Base-by-base conservation (phyloP, 148 eudicot species). In the Drosera capensis region DNA sequence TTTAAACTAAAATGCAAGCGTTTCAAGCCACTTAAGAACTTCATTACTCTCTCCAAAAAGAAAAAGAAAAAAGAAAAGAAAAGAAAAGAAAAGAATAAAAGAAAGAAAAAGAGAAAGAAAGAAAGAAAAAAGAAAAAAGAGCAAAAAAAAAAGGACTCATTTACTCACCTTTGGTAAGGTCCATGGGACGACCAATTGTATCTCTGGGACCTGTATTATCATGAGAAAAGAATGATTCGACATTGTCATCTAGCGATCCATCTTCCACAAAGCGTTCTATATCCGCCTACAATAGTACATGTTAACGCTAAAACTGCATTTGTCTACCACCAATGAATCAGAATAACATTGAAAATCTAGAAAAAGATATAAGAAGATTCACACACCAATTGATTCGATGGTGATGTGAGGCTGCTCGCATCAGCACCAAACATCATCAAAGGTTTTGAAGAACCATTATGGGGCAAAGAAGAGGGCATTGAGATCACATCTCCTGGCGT, bases 401-500 rank as follows among this genome's bases (percentile, higher is more conserved):
- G 85, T 39, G 99, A 80, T 34, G 93, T 87, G 58, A 85, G 71
- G 44, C 79, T 86, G 7, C 78, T 61, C 64, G 80, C 95, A 20
- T 90, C 95, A 21, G 78, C 63, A 52, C 94, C 99, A 70, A 73
- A 80, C 78, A 85, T 75, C 77, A 80, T 76, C 67, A 90, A 59
- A 62, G 80, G 68, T 62, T 85, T 85, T 22, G 95, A 74, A 59
- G 74, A 74, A 48, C 71, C 80, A 56, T 75, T 80, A 65, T 79
- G 86, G 62, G 77, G 92, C 66, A 80, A 24, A 62, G 81, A 72
- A 55, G 64, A 84, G 50, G 75, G 65, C 0, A 83, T 59, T 26
- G 76, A 77, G 52, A 78, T 75, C 25, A 92, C 99, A 59, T 90
- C 95, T 48, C 95, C 99, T 53, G 95, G 85, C 17, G 99, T 90